Evolutionary conservation across 2,329 filamentous ascomycete genomes (phyloP).

Genomic region (Penicillium sp.): DNA sequence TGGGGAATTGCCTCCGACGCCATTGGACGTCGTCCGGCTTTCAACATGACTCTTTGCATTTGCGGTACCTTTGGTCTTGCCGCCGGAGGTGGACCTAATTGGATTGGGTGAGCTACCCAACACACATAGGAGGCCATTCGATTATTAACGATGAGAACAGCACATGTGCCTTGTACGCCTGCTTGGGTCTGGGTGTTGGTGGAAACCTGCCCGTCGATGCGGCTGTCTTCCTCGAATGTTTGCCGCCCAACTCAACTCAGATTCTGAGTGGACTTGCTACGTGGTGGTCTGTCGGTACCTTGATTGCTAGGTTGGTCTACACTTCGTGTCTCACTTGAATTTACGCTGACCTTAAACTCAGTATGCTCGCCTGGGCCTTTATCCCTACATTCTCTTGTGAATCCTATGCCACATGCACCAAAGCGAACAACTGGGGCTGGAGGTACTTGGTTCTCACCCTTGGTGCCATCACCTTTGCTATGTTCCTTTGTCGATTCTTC

Average conservation of each 20-base stretch:
- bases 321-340: not conserved
- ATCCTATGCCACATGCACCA: constrained; percentile 34
- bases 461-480: constrained; percentile 68
- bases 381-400: constrained; percentile 65
- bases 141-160: constrained; percentile 20
- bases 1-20: constrained; percentile 80
- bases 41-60: constrained; percentile 75
- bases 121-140: constrained; percentile 17
- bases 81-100: constrained; percentile 67
- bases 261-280: constrained; percentile 78
- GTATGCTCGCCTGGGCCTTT: constrained; percentile 69
- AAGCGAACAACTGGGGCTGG: constrained; percentile 67
- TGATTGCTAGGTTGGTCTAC: constrained; percentile 56
- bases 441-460: constrained; percentile 69
- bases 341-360: constrained; percentile 8
- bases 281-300: constrained; percentile 84
- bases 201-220: constrained; percentile 80
- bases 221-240: constrained; percentile 79
- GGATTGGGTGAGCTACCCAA: constrained; percentile 50
- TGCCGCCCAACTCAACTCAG: constrained; percentile 72
- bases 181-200: constrained; percentile 68
- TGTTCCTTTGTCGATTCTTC: constrained; percentile 75
- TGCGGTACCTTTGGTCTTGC: constrained; percentile 72
- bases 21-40: constrained; percentile 73
- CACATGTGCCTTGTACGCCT: constrained; percentile 61